phyloP scores from a whole-genome alignment of 495 filamentous ascomycete species.

The Lophiotrema nucula region DNA sequence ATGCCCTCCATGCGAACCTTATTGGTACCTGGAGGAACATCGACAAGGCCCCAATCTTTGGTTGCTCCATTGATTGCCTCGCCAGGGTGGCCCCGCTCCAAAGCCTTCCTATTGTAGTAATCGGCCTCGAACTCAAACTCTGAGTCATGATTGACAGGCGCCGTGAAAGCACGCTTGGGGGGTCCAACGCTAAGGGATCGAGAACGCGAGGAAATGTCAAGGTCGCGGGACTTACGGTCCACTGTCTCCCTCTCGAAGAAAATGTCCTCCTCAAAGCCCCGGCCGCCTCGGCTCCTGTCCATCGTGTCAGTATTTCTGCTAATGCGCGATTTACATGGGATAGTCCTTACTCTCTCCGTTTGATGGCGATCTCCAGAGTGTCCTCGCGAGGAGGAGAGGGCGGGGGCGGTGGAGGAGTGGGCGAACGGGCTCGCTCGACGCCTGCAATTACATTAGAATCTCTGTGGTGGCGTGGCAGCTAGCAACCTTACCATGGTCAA shows the following conservation, averaged over 20 bases:
- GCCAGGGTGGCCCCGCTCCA: conserved; percentile 59
- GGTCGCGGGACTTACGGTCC: conserved; percentile 39
- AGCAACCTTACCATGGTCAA: conserved; percentile 89
- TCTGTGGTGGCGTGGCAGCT: conserved; percentile 3
- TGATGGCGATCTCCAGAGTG: conserved; percentile 53
- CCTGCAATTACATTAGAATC: conserved; percentile 27
- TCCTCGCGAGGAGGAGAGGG: conserved; percentile 43
- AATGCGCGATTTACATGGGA: neutral
- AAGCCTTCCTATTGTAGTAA: conserved; percentile 61
- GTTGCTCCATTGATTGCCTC: conserved; percentile 68
- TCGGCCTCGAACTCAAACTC: conserved; percentile 60
- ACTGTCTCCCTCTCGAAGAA: conserved; percentile 57
- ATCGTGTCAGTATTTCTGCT: neutral
- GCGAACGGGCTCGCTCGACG: conserved; percentile 40
- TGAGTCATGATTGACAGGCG: conserved; percentile 40
- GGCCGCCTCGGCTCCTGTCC: conserved; percentile 34
- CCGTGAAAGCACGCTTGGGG: conserved; percentile 32
- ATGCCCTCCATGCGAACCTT: conserved; percentile 72
- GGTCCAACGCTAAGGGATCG: conserved; percentile 38
- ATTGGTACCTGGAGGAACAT: conserved; percentile 76
- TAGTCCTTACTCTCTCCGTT: conserved; percentile 40
- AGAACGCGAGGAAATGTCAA: conserved; percentile 28
- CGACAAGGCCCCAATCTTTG: conserved; percentile 71
- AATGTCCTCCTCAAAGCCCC: conserved; percentile 55
- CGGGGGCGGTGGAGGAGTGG: conserved; percentile 41